These are phyloP conservation scores for Delonix regia DNA, from an alignment of 306 rosid genomes.

Conservation along the genomic window DNA sequence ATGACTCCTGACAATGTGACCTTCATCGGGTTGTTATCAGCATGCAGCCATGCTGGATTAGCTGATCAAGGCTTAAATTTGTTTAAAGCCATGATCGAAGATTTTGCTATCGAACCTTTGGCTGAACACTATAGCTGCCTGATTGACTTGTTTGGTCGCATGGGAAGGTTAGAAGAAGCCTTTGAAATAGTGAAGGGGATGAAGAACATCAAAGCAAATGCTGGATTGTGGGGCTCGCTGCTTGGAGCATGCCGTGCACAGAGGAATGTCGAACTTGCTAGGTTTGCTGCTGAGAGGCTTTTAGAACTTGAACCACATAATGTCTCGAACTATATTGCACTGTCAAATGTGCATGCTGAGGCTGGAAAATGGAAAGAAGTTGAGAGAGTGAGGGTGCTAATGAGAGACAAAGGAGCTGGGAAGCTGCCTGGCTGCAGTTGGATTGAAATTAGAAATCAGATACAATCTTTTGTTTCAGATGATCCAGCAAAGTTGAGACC, in stretches of 20 bases:
- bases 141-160: slow-evolving; percentile 76
- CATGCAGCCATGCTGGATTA: slow-evolving; percentile 79
- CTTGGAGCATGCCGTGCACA: slow-evolving; percentile 70
- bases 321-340: slow-evolving; percentile 70
- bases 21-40: slow-evolving; percentile 71
- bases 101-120: slow-evolving; percentile 58
- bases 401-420: slow-evolving; percentile 58
- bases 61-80: slow-evolving; percentile 53
- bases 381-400: slow-evolving; percentile 64
- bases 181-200: slow-evolving; percentile 53
- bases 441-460: slow-evolving; percentile 65
- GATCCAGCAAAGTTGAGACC: slow-evolving; percentile 51
- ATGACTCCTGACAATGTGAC: slow-evolving; percentile 68
- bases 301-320: slow-evolving; percentile 71
- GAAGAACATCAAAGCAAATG: slow-evolving; percentile 68
- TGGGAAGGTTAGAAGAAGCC: slow-evolving; percentile 81
- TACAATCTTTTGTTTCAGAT: slow-evolving; percentile 59
- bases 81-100: slow-evolving; percentile 64
- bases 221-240: slow-evolving; percentile 80
- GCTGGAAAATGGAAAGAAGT: slow-evolving; percentile 75
- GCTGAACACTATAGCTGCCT: slow-evolving; percentile 79
- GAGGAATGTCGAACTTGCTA: slow-evolving; percentile 58
- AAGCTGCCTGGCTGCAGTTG: slow-evolving; percentile 86
- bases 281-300: slow-evolving; percentile 61
- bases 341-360: slow-evolving; percentile 84